Conservation (phyloP, 805 yeast species). For the Metschnikowia borealis region DNA sequence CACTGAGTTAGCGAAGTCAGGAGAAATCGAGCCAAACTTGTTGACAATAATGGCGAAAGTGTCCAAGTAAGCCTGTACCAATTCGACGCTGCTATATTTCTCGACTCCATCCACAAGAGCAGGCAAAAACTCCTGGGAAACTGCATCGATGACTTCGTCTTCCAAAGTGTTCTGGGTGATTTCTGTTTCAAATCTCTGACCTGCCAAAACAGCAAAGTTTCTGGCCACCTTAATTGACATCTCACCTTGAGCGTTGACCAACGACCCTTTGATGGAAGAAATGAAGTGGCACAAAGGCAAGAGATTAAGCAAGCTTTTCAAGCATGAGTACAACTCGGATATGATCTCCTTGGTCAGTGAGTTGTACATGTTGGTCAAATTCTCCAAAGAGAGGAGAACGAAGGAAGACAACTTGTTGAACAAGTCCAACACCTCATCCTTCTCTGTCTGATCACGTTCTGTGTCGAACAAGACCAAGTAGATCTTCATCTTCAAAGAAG, state of each 20-base stretch:
- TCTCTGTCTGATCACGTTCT: constrained; percentile 26
- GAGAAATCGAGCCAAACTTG: constrained; percentile 48
- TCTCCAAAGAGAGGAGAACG: constrained; percentile 36
- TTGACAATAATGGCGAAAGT: constrained; percentile 58
- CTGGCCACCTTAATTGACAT: constrained; percentile 52
- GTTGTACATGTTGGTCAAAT: constrained; percentile 18
- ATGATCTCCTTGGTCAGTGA: constrained; percentile 25
- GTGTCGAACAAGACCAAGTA: constrained; percentile 47
- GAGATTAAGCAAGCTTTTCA: constrained; percentile 61
- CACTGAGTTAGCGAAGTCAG: constrained; percentile 30
- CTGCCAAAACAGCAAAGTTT: constrained; percentile 59
- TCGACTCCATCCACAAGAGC: constrained; percentile 41
- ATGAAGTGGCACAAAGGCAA: constrained; percentile 75
- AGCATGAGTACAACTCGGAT: constrained; percentile 47
- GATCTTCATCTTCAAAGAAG: constrained; percentile 48
- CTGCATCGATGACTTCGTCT: constrained; percentile 45
- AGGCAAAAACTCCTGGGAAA: constrained; percentile 50
- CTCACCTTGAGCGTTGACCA: constrained; percentile 31
- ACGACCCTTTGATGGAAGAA: constrained; percentile 46
- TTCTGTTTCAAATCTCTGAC: constrained; percentile 68
- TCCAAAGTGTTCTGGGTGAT: constrained; percentile 39
- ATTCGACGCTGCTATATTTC: constrained; percentile 38
- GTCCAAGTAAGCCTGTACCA: constrained; percentile 69
- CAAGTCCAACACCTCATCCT: constrained; percentile 27
- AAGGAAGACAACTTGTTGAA: constrained; percentile 34